Conservation (phyloP, 116 monocot species). For the Posidonia oceanica region DNA sequence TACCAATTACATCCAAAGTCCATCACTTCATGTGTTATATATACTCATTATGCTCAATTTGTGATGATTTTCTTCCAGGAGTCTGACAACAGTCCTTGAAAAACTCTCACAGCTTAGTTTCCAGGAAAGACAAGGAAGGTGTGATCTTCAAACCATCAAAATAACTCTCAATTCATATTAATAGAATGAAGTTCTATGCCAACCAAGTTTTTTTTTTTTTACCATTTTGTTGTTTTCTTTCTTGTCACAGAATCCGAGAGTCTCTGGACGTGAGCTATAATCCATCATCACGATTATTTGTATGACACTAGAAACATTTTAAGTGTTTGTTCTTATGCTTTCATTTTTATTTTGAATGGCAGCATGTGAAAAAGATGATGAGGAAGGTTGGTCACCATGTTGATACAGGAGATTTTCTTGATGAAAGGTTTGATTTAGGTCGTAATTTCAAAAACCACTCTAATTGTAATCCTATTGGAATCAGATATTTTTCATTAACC, state of each 20-base stretch:
- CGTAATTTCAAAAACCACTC: neutral
- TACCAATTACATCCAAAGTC: too few species aligned
- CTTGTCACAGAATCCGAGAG: conserved; percentile 7
- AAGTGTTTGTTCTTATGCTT: neutral
- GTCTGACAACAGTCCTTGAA: neutral
- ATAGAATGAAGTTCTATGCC: neutral
- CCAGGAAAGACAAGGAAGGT: conserved; percentile 12
- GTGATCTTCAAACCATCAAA: neutral
- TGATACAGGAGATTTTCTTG: neutral
- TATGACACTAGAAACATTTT: neutral
- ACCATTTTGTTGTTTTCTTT: neutral
- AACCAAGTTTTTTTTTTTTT: neutral
- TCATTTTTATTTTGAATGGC: neutral
- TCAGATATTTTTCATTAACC: too few species aligned
- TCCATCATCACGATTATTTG: too few species aligned
- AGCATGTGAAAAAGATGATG: conserved; percentile 12
- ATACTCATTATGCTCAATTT: too few species aligned
- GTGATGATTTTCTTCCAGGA: neutral
- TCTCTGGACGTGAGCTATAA: conserved; percentile 5
- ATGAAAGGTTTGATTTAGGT: neutral
- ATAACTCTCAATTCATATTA: neutral
- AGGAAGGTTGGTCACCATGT: conserved; percentile 6
- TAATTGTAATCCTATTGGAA: too few species aligned
- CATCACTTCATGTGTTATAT: too few species aligned
- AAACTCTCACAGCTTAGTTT: neutral